Conservation (phyloP, 495 filamentous ascomycete species). For the Diplogelasinospora grovesii region DNA sequence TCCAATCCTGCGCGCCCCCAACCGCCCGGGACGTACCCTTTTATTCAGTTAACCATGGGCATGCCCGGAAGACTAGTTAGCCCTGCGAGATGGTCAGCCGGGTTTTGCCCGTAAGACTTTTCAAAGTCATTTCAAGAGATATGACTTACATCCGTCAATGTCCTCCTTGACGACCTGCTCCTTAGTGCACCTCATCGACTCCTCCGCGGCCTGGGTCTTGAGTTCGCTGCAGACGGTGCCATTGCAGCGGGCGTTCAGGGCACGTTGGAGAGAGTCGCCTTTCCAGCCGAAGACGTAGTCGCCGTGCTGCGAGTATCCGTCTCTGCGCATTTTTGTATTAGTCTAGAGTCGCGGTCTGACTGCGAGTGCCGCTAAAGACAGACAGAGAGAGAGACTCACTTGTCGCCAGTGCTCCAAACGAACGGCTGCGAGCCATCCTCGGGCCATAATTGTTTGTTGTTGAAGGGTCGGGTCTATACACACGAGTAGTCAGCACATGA, state of each 20-base stretch:
- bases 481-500: background rate
- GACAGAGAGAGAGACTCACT: constrained; percentile 1
- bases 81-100: too few species aligned
- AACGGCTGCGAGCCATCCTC: constrained; percentile 37
- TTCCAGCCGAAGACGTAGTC: constrained; percentile 38
- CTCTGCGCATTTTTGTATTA: constrained; percentile 18
- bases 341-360: background rate
- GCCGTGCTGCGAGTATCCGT: constrained; percentile 30
- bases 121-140: too few species aligned
- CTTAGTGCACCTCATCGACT: constrained; percentile 25
- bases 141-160: constrained; percentile 27
- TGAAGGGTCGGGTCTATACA: constrained; percentile 24
- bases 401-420: constrained; percentile 38
- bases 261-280: constrained; percentile 27
- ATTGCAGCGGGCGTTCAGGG: constrained; percentile 30
- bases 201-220: constrained; percentile 23
- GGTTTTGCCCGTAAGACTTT: too few species aligned
- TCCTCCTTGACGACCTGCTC: constrained; percentile 23
- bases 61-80: too few species aligned
- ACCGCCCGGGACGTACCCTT: too few species aligned
- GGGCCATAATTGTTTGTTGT: constrained; percentile 31
- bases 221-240: constrained; percentile 25
- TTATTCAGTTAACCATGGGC: too few species aligned
- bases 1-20: too few species aligned
- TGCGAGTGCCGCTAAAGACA: too few species aligned